Percentiles rank a stretch among this genome's conserved stretches.
Conservation (phyloP, 73 alveolate genomes). For the Paraurostyla sp. region DNA sequence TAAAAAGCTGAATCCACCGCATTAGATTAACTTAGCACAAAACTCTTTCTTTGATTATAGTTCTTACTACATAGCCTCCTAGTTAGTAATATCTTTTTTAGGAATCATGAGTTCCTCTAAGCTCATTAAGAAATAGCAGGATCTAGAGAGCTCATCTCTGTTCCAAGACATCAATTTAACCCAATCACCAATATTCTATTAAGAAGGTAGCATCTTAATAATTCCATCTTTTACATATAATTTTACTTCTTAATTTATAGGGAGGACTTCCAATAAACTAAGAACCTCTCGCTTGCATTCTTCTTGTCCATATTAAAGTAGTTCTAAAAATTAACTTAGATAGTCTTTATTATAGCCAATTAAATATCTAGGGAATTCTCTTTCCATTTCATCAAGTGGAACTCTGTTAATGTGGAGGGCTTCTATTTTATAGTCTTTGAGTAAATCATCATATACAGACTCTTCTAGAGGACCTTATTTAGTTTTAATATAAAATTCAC, state of each 20-base stretch:
- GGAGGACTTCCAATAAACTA: constrained; percentile 40
- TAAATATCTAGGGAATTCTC: constrained; percentile 69
- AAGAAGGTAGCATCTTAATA: neutral
- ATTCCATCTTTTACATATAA: neutral
- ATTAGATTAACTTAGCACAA: constrained; percentile 16
- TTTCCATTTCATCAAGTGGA: constrained; percentile 49
- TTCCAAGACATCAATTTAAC: neutral
- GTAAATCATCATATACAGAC: constrained; percentile 13
- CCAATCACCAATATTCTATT: neutral
- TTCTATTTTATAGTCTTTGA: constrained; percentile 50
- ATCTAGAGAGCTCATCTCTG: neutral
- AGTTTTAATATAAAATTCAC: constrained; percentile 63
- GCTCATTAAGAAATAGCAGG: constrained; percentile 38
- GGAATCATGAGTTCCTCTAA: constrained; percentile 44
- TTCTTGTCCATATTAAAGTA: constrained; percentile 10
- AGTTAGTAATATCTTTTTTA: neutral
- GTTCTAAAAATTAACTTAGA: constrained; percentile 17
- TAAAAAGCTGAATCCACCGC: constrained; percentile 48
- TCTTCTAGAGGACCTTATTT: constrained; percentile 60
- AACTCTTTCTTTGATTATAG: constrained; percentile 15
- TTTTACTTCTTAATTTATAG: constrained; percentile 23
- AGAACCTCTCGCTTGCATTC: constrained; percentile 43
- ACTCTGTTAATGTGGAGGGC: constrained; percentile 37
- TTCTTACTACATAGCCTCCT: constrained; percentile 11
- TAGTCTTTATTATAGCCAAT: constrained; percentile 33